These are phyloP conservation scores for Colletotrichum scovillei DNA, from an alignment of 2,329 filamentous ascomycete species.

Conservation along the genomic window DNA sequence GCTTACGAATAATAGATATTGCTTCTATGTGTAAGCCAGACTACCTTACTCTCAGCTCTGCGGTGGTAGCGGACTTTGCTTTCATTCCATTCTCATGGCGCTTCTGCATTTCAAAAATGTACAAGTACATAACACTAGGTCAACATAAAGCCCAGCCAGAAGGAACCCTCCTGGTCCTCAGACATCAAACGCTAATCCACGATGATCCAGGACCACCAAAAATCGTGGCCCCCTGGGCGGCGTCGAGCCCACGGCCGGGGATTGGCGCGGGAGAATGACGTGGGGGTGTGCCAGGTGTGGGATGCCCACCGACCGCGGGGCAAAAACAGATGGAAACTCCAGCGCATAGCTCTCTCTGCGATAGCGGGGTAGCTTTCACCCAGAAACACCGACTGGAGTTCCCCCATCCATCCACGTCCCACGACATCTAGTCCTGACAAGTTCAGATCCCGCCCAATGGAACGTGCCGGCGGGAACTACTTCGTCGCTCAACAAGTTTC, in stretches of 20 bases:
- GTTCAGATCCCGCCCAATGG: no score
- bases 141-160: not conserved
- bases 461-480: no score
- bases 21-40: not conserved
- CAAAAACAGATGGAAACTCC: constrained; percentile 9
- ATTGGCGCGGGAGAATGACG: constrained; percentile 35
- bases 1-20: not conserved
- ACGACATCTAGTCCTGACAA: not conserved
- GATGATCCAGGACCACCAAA: not conserved
- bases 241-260: constrained; percentile 14
- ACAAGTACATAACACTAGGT: not conserved
- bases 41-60: no score
- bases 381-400: not conserved
- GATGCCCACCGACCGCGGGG: constrained; percentile 21
- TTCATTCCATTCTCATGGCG: not conserved
- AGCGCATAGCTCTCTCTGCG: constrained; percentile 3
- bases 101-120: not conserved
- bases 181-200: not conserved
- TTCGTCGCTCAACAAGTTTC: constrained; percentile 5
- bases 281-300: constrained; percentile 16
- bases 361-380: constrained; percentile 30
- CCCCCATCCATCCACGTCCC: no score
- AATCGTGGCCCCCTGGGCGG: not conserved
- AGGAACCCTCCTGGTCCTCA: not conserved
- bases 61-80: not conserved